Conservation (phyloP, 148 eudicot species). For the Amaranthus cruentus region DNA sequence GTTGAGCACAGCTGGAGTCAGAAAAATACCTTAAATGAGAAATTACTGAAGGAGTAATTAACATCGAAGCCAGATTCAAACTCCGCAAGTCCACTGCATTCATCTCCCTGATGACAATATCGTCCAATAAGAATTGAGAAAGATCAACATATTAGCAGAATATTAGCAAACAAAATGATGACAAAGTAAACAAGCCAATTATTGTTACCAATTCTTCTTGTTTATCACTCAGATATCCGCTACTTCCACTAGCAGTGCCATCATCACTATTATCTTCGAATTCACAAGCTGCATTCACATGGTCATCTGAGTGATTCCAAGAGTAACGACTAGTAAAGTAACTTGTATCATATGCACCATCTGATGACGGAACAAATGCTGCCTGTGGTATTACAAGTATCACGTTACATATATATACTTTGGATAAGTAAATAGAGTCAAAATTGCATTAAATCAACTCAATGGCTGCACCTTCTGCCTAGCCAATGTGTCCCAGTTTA, state of each 20-base stretch:
- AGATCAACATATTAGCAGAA: background rate
- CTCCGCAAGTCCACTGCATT: constrained; percentile 63
- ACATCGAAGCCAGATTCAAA: constrained; percentile 64
- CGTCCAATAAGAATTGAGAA: background rate
- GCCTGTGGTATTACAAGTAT: constrained; percentile 52
- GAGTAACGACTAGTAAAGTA: constrained; percentile 90
- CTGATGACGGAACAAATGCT: constrained; percentile 95
- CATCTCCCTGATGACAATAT: constrained; percentile 61
- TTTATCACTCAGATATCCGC: constrained; percentile 70
- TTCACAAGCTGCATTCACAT: constrained; percentile 62
- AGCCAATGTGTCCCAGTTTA: constrained; percentile 98
- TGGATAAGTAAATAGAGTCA: background rate
- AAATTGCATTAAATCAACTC: background rate
- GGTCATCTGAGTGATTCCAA: constrained; percentile 90
- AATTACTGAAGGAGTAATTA: constrained; percentile 92
- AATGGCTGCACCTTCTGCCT: constrained; percentile 77
- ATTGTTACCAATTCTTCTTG: constrained; percentile 75
- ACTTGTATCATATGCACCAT: constrained; percentile 86
- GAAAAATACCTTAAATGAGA: constrained; percentile 83
- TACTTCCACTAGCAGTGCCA: constrained; percentile 77
- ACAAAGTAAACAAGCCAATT: background rate
- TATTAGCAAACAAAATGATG: background rate
- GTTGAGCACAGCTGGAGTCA: background rate
- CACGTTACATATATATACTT: constrained; percentile 7
- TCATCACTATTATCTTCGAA: constrained; percentile 79